phyloP scores from a whole-genome alignment of 1,284 basidiomycete species.

The Apiotrichum brassicae region DNA sequence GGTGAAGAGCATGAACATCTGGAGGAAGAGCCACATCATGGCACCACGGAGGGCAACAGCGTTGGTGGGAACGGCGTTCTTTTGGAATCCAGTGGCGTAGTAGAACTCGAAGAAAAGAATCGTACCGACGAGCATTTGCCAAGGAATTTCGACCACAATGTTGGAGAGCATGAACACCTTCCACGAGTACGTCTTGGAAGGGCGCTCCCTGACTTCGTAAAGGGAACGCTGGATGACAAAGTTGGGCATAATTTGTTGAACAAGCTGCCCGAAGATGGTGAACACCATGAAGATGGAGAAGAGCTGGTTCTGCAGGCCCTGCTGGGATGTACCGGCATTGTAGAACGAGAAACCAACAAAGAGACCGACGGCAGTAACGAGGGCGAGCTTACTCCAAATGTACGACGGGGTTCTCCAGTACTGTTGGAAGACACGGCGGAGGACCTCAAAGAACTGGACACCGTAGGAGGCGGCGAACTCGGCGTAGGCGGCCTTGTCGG shows the following conservation, averaged over 20 bases:
- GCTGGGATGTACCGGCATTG: constrained; percentile 58
- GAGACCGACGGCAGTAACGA: constrained; percentile 45
- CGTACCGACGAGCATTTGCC: constrained; percentile 50
- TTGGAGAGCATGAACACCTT: constrained; percentile 54
- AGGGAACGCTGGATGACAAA: constrained; percentile 53
- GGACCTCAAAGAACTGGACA: constrained; percentile 54
- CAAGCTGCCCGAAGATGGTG: constrained; percentile 46
- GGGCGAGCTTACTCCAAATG: constrained; percentile 63
- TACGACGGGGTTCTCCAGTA: constrained; percentile 66
- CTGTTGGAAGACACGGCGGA: constrained; percentile 53
- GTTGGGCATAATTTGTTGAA: constrained; percentile 48
- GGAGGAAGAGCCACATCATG: constrained; percentile 42
- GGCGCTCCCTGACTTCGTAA: constrained; percentile 66
- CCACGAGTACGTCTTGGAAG: constrained; percentile 78
- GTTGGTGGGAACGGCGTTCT: constrained; percentile 41
- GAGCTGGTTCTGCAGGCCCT: constrained; percentile 75
- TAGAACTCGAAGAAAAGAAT: constrained; percentile 49
- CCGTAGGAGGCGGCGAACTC: constrained; percentile 55
- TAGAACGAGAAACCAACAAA: constrained; percentile 57
- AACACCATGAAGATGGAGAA: constrained; percentile 54
- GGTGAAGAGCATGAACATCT: constrained; percentile 46
- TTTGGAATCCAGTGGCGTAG: constrained; percentile 46
- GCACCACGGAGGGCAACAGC: constrained; percentile 37
- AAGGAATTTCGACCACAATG: constrained; percentile 46
- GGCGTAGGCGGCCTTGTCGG: constrained; percentile 40